phyloP scores from a whole-genome alignment of 164 flowering plant species.

The Stephania cephalantha region DNA sequence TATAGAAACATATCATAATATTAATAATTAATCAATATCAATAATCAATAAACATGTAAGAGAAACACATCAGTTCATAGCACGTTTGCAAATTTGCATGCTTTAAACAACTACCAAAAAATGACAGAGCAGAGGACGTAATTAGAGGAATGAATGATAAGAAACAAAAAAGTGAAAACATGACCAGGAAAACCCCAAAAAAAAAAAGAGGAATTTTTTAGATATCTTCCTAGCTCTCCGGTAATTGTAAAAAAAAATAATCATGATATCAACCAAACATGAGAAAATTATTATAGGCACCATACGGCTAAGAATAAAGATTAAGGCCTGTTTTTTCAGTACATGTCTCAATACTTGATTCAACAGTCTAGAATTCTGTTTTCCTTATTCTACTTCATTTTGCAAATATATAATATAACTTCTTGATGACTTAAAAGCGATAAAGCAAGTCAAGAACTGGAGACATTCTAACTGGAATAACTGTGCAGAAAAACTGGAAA shows the following conservation, averaged over 20 bases:
- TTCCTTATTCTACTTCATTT: no score
- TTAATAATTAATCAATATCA: conserved; percentile 3
- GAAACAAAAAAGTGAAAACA: neutral
- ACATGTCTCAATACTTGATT: no score
- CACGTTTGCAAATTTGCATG: neutral
- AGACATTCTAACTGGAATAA: no score
- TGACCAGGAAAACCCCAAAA: neutral
- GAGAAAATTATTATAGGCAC: no score
- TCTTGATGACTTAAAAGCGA: no score
- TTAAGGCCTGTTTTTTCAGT: no score
- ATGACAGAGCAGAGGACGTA: neutral
- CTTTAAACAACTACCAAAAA: neutral
- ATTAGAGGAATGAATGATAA: neutral
- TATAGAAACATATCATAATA: conserved; percentile 21
- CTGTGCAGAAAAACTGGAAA: no score
- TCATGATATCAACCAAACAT: neutral
- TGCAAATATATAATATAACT: no score
- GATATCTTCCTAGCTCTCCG: neutral
- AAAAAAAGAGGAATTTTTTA: neutral
- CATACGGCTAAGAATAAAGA: no score
- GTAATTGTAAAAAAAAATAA: neutral
- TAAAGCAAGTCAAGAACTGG: no score
- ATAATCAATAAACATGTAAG: conserved; percentile 7
- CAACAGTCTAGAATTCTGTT: no score
- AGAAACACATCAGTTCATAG: neutral